Percentiles rank a stretch among this genome's conserved stretches.
Evolutionary conservation across 371 early-diverging fungal species (phyloP).

Genomic region (Mortierella sp.): DNA sequence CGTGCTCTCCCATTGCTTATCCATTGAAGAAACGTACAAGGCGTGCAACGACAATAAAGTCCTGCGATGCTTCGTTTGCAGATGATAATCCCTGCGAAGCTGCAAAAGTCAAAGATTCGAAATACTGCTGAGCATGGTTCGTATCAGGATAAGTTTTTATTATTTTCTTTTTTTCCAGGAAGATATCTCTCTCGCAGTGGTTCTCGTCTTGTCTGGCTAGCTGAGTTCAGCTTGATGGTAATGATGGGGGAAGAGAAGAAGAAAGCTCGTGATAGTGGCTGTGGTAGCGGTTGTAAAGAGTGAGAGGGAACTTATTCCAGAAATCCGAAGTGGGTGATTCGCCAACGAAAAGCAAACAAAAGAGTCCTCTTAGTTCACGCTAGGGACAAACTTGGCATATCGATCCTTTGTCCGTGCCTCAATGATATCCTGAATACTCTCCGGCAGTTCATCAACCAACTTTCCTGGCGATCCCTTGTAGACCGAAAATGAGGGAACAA

Average conservation of each 20-base stretch:
- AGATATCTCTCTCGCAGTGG: neutral
- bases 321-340: neutral
- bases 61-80: too few relatives aligned
- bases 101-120: neutral
- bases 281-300: neutral
- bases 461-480: conserved; percentile 87
- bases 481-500: conserved; percentile 92
- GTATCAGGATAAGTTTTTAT: neutral
- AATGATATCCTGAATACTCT: conserved; percentile 85
- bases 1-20: too few relatives aligned
- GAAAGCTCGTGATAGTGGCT: neutral
- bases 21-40: neutral
- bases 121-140: neutral
- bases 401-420: conserved; percentile 83
- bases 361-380: conserved; percentile 23
- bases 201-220: neutral
- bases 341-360: neutral
- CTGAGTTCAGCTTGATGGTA: too few relatives aligned
- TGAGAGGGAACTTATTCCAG: neutral
- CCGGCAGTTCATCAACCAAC: conserved; percentile 86
- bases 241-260: neutral
- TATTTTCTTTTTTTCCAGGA: neutral
- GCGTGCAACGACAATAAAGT: neutral
- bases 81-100: too few relatives aligned
- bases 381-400: conserved; percentile 81